Evolutionary conservation across 192 early-diverging fungal genomes (phyloP), one percentile per base, ranked within the genome.

Genomic region (Backusella mclennaniae): DNA sequence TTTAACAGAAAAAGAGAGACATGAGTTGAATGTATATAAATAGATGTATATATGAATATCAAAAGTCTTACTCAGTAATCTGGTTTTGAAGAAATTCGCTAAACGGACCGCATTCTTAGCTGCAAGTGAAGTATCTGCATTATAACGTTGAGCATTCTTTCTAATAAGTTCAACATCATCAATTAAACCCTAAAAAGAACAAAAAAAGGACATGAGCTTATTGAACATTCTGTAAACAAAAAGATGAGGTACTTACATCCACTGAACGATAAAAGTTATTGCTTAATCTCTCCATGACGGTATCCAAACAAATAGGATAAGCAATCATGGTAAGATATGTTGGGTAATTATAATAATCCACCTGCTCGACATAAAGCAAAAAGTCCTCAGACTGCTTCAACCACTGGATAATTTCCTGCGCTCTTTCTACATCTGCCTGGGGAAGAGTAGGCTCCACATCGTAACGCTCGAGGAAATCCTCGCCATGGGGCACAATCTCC

Each of bases 231-330:
- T 36, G 42, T 44, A n/a, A 67, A 41, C 31, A 11, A 3, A 15
- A 21, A 6, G 5, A 73, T 38, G 21, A 3, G 1, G 17, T 21
- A 23, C 53, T 76, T 84, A 88, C 88, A 53, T 89, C 87, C 33
- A 76, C 23, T 15, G 86, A 84, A 35, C 93, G 82, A 77, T 94
- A 94, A 76, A 86, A 93, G 21, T 83, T 78, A 71, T 80, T 89
- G 1, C 77, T 68, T 8, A 93, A 59, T 19, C 93, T 84, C 29
- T 89, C 84, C 19, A 79, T 75, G 12, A 94, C 84, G 9, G 90
- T 82, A 38, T 90, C 85, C 38, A 94, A 71, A 39, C 91, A 93
- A 46, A 93, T 91, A 0, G 93, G 93, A 31, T 94, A 94, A 0
- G 93, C 88, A 14, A 94, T 79, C 35, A 84, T 74, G 23, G 86